These are phyloP conservation scores for Mentha longifolia DNA, from an alignment of 257 asterid genomes.

Conservation along the genomic window DNA sequence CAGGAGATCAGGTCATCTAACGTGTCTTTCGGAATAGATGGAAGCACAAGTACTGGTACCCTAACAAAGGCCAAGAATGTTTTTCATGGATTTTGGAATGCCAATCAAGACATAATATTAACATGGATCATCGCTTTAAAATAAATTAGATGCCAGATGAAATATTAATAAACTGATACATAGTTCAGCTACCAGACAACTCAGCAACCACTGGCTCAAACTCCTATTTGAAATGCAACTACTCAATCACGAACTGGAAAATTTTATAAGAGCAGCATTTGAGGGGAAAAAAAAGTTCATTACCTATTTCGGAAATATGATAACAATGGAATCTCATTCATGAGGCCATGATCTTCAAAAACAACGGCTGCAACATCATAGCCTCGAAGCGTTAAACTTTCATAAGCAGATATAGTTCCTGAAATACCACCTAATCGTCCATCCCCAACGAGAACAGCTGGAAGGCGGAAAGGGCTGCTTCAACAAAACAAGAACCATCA, in stretches of 20 bases:
- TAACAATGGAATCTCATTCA: conserved; percentile 72
- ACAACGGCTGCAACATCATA: conserved; percentile 88
- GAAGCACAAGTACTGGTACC: conserved; percentile 90
- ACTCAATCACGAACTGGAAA: background rate
- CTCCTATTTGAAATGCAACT: background rate
- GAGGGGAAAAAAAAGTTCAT: conserved; percentile 12
- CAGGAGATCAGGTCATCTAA: conserved; percentile 78
- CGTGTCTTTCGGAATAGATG: conserved; percentile 77
- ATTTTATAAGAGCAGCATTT: background rate
- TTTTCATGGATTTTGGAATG: background rate
- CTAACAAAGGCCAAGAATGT: conserved; percentile 43
- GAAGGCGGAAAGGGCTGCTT: conserved; percentile 89
- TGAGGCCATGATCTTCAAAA: conserved; percentile 86
- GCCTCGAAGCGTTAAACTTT: conserved; percentile 87
- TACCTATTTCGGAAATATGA: conserved; percentile 81
- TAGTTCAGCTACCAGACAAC: conserved; percentile 1
- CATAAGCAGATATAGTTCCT: conserved; percentile 97
- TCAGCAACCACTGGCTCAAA: conserved; percentile 16
- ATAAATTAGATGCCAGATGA: conserved; percentile 2
- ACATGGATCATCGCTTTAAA: conserved; percentile 5
- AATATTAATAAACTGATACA: background rate
- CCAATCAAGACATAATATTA: background rate
- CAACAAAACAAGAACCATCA: conserved; percentile 37
- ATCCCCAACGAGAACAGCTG: conserved; percentile 95
- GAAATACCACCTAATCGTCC: conserved; percentile 97